Base-by-base conservation (phyloP, 768 basidiomycete species). In the Suillus spraguei region DNA sequence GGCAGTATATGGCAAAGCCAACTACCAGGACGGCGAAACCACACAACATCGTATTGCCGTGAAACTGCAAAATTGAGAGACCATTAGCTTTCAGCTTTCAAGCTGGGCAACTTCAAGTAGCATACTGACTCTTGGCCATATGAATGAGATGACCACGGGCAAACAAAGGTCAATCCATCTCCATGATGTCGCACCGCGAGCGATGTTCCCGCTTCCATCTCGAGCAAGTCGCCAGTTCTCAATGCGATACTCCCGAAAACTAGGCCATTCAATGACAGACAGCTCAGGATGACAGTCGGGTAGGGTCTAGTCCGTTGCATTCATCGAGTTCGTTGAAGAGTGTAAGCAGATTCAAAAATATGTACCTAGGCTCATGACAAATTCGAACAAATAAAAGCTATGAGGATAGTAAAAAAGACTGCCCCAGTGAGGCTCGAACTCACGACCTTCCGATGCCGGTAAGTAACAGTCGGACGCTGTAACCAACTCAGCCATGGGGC, bases 241-340 rank as follows among this genome's bases (percentile, higher is more conserved):
- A 32, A 91, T 78, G 59, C 85, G 80, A 64, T 87, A 90, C 71
- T 92, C 89, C 55, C 76, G 77, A 70, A 79, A 86, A 20, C 79
- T 82, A 44, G 78, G 76, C 65, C 73, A 77, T 42, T 80, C 72
- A 52, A 81, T 68, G 46, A 88, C 68, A 8, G 78, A 76, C 64
- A 90, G 78, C 69, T 90, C 83, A 59, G 87, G 88, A 54, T 80
- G 74, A 50, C 72, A 71, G 63, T 75, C 72, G 41, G 70, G 72
- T 33, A 83, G 53, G 81, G 81, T 60, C 66, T 70, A 60, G 70
- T 73, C 63, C 67, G 72, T 69, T 65, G 74, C 79, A 81, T 82
- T 66, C 78, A 74, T 74, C 39, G 66, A 66, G 39, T 58, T 58
- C 17, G 55, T 41, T 58, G 55, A 58, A 58, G 20, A 32, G 39